phyloP scores from a whole-genome alignment of 208 protist species.

The Trypanosoma vivax region DNA sequence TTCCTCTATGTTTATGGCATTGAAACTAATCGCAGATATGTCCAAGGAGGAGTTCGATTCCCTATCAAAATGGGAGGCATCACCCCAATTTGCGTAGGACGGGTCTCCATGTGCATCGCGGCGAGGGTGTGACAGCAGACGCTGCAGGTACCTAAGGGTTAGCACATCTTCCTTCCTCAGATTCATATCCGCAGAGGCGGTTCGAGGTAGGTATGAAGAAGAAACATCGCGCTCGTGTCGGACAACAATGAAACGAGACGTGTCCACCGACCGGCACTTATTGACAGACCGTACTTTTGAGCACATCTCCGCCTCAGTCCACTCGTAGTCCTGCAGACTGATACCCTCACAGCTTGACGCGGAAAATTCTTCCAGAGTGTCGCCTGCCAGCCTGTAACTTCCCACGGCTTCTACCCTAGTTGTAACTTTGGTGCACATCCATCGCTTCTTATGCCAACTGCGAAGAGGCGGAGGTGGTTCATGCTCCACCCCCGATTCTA shows the following conservation, averaged over 20 bases:
- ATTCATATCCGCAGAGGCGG: not conserved
- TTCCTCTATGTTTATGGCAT: no score
- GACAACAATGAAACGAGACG: not conserved
- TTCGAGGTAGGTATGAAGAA: not conserved
- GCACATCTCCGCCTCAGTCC: slow-evolving; percentile 7
- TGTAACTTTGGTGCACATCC: not conserved
- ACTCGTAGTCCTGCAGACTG: slow-evolving; percentile 11
- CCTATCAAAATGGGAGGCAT: no score
- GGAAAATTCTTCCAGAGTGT: not conserved
- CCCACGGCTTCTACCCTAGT: slow-evolving; percentile 2
- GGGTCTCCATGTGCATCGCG: not conserved
- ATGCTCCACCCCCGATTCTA: not conserved
- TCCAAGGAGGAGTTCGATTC: no score
- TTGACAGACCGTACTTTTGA: not conserved
- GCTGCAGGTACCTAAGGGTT: not conserved
- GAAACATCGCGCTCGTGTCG: slow-evolving; percentile 9
- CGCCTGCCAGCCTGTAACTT: not conserved
- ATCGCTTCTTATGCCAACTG: not conserved
- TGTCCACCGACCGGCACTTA: not conserved
- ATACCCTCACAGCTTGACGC: slow-evolving; percentile 1
- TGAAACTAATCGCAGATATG: no score
- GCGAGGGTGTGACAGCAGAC: not conserved
- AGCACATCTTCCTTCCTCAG: slow-evolving; percentile 8
- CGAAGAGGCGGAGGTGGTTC: not conserved
- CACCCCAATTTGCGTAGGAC: not conserved